Conservation (phyloP, 305 asterid genomes). For the Monarda citriodora region DNA sequence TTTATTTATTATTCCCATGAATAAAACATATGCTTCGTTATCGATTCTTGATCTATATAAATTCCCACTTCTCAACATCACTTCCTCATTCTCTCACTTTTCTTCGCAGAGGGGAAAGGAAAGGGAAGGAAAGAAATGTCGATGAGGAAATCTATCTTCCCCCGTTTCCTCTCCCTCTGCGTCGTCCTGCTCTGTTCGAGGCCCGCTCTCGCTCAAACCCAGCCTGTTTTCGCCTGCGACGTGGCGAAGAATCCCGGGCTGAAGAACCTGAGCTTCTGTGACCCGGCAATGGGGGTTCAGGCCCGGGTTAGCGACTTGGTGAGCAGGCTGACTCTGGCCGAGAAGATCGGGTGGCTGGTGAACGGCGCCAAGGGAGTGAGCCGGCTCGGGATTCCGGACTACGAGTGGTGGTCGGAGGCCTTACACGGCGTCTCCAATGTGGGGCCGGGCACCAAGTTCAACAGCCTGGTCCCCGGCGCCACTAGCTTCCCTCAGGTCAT, state of each 20-base stretch:
- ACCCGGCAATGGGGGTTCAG: constrained; percentile 40
- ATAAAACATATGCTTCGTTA: background rate
- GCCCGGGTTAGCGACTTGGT: constrained; percentile 68
- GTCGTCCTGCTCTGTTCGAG: background rate
- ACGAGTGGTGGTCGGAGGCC: constrained; percentile 99
- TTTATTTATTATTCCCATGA: constrained; percentile 6
- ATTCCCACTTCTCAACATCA: constrained; percentile 17
- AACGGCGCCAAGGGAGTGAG: constrained; percentile 44
- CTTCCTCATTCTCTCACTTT: background rate
- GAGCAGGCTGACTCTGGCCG: constrained; percentile 69
- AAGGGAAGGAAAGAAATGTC: constrained; percentile 12
- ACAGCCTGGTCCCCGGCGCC: constrained; percentile 62
- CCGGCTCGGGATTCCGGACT: constrained; percentile 87
- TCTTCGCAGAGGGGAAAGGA: constrained; percentile 8
- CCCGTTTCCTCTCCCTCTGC: constrained; percentile 19
- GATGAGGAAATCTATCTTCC: constrained; percentile 22
- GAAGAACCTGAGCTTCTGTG: constrained; percentile 64
- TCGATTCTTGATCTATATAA: constrained; percentile 10
- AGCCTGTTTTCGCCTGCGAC: constrained; percentile 79
- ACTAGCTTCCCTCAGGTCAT: constrained; percentile 86
- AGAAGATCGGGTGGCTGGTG: constrained; percentile 79
- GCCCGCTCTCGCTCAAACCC: constrained; percentile 35
- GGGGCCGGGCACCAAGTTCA: constrained; percentile 75
- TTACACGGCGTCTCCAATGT: constrained; percentile 76
- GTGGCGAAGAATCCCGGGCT: constrained; percentile 42